phyloP scores from a whole-genome alignment of 257 asterid genomes.

The Ligustrum vulgare region DNA sequence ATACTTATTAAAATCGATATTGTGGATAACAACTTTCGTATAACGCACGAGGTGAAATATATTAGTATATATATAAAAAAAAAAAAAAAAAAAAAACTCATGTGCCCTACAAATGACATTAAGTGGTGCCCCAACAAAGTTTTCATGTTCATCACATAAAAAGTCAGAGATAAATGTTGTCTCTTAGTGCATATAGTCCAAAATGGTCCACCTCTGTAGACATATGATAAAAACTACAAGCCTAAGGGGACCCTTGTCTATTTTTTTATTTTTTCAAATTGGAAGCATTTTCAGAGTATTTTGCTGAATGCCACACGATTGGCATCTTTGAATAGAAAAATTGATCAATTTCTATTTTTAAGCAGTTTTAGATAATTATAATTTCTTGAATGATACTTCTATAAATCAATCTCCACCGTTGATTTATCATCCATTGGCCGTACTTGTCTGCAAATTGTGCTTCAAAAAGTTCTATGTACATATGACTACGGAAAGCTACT shows the following conservation, averaged over 20 bases:
- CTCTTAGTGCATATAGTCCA: constrained; percentile 30
- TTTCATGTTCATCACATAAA: too few species aligned
- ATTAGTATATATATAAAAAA: too few species aligned
- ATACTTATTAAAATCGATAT: too few species aligned
- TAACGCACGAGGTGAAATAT: too few species aligned
- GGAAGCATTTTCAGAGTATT: constrained; percentile 21
- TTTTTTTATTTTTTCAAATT: constrained; percentile 18
- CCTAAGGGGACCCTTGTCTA: constrained; percentile 19
- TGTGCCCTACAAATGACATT: constrained; percentile 28
- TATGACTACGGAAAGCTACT: constrained; percentile 19
- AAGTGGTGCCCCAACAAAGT: constrained; percentile 24
- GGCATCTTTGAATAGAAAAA: constrained; percentile 48
- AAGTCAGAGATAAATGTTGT: constrained; percentile 23
- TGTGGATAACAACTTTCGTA: too few species aligned
- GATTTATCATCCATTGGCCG: constrained; percentile 23
- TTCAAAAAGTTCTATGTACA: constrained; percentile 20
- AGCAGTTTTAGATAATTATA: constrained; percentile 16
- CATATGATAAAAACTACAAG: not conserved
- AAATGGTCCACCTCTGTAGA: constrained; percentile 41
- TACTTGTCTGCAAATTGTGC: constrained; percentile 3
- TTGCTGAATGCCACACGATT: constrained; percentile 54
- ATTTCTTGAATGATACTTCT: constrained; percentile 25
- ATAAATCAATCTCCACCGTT: constrained; percentile 18
- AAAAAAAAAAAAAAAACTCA: not conserved
- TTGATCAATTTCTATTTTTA: constrained; percentile 16